Evolutionary conservation across 2,329 filamentous ascomycete genomes (phyloP).

Genomic region (Aciculosporium take): DNA sequence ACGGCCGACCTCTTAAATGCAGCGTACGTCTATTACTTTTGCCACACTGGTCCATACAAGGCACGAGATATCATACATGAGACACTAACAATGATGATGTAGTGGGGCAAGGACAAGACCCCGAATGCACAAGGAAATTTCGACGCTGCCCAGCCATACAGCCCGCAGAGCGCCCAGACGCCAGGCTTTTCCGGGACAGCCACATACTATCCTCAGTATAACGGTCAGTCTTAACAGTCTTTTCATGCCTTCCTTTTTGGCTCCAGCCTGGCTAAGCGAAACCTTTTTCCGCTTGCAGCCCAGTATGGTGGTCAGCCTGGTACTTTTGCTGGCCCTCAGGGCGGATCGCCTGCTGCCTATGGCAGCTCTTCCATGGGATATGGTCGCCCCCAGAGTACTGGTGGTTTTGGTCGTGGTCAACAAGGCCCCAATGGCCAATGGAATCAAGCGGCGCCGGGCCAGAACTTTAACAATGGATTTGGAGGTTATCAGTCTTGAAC

Average conservation of each 20-base stretch:
- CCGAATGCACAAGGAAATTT: conserved; percentile 54
- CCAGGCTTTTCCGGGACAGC: conserved; percentile 65
- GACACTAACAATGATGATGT: conserved; percentile 8
- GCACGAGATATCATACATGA: not conserved
- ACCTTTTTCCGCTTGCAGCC: conserved; percentile 16
- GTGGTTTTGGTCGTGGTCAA: conserved; percentile 70
- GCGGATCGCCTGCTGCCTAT: conserved; percentile 47
- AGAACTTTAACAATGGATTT: conserved; percentile 47
- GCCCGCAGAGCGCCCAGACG: conserved; percentile 60
- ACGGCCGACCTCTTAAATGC: conserved; percentile 92
- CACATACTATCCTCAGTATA: conserved; percentile 89
- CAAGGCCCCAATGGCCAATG: conserved; percentile 42
- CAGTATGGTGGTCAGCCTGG: conserved; percentile 53
- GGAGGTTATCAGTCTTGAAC: conserved; percentile 47
- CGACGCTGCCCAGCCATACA: conserved; percentile 58
- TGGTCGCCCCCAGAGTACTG: conserved; percentile 59
- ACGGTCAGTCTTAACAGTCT: conserved; percentile 43
- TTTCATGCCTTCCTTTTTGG: not conserved
- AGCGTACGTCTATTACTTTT: conserved; percentile 56
- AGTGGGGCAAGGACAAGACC: conserved; percentile 99
- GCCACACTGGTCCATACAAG: conserved; percentile 2
- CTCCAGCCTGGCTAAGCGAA: conserved; percentile 5
- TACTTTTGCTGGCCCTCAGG: conserved; percentile 48
- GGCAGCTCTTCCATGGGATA: conserved; percentile 57
- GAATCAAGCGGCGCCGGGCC: conserved; percentile 35